Base-by-base conservation (phyloP, 2,329 filamentous ascomycete species). In the Diaporthe citrichinensis region DNA sequence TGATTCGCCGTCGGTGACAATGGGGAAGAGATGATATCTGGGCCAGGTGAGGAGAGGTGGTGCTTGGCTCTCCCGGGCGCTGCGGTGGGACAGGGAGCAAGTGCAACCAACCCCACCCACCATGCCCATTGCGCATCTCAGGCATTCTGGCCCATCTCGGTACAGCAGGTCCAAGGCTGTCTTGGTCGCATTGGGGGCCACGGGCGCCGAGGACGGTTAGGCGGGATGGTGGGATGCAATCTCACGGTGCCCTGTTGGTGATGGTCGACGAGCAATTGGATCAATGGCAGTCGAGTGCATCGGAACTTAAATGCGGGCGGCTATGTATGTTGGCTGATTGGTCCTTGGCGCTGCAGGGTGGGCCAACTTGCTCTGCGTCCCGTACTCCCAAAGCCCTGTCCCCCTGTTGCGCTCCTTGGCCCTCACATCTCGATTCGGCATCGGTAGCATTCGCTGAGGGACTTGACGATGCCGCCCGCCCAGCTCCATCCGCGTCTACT, bases 1-100 rank as follows among this genome's bases (percentile, higher is more conserved):
- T 76, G 75, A 76, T 76, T 76, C 75, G 75, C 59, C 61, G 41
- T 58, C 34, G 57, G 72, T 59, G 49, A 59, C 34, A 28, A 41
- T 20, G 34, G 65, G 49, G 49, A 23, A 28, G 65, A 69, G 49
- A 69, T 61, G 71, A 74, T 73, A 68, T 68, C 55, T 74, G 65
- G 65, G 65, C 65, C 65, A 69, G 65, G 65, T 55, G 65, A 69
- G 65, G 65, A 69, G 65, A 55, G 65, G 49, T 28, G 49, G 65
- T 69, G 49, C 65, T 55, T 69, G 65, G 65, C 65, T 31, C n/a
- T 28, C 41, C 39, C 12, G 46, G 46, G 46, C 65, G 49, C 65
- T 55, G 65, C 65, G 65, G 65, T 69, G 65, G 49, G 49, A 69
- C 65, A 20, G 39, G 49, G 14, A 23, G 34, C 49, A 41, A 31